Evolutionary conservation across 495 filamentous ascomycete species (phyloP).

Genomic region (Aspergillus wentii): DNA sequence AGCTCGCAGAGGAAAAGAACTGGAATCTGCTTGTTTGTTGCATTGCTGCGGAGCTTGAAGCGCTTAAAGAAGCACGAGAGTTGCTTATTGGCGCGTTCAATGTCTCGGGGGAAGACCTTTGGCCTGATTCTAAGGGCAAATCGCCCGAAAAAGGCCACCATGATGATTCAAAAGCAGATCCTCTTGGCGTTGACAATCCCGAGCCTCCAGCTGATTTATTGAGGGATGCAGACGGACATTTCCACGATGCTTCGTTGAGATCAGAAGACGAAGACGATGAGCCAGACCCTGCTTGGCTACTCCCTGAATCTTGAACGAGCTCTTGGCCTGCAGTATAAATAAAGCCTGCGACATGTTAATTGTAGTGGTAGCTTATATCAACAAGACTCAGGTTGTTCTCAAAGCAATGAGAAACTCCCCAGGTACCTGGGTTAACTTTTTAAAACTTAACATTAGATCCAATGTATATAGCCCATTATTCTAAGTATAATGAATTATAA

Average conservation of each 20-base stretch:
- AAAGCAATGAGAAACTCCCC: too few relatives aligned
- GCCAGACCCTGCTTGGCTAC: slow-evolving; percentile 45
- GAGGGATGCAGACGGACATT: slow-evolving; percentile 23
- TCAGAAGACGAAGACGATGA: slow-evolving; percentile 44
- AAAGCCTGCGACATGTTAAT: not conserved
- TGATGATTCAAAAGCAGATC: slow-evolving; percentile 8
- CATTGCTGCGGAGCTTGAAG: slow-evolving; percentile 83
- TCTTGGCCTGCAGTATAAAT: not conserved
- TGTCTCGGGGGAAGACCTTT: slow-evolving; percentile 18
- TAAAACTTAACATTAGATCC: too few relatives aligned
- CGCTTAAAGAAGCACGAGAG: slow-evolving; percentile 63
- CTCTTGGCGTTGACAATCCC: slow-evolving; percentile 23
- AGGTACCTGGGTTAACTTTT: too few relatives aligned
- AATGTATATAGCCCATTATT: too few relatives aligned
- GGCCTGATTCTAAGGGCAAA: too few relatives aligned
- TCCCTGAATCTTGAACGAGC: slow-evolving; percentile 22
- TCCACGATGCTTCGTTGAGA: slow-evolving; percentile 17
- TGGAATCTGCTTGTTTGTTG: slow-evolving; percentile 91
- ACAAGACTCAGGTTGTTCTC: too few relatives aligned
- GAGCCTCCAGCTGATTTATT: slow-evolving; percentile 39
- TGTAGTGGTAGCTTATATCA: not conserved
- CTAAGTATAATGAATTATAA: slow-evolving; percentile 2
- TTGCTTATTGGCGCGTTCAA: slow-evolving; percentile 55
- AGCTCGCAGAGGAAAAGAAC: slow-evolving; percentile 44
- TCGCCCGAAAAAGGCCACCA: slow-evolving; percentile 7